Conservation (phyloP, 108 stramenopile species). For the Parietichytrium sp. region DNA sequence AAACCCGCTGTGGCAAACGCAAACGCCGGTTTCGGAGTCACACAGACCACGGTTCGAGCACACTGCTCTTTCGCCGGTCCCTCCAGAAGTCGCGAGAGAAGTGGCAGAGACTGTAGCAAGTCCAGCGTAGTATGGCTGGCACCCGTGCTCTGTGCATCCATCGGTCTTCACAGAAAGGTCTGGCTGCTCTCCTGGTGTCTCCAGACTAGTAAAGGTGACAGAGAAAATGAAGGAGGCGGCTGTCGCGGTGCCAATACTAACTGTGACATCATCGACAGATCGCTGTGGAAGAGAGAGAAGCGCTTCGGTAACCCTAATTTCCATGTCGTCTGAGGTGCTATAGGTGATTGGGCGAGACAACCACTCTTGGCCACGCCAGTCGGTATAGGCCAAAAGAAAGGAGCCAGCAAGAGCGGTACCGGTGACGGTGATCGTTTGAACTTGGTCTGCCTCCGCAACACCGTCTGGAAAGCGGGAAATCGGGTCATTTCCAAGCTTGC, state of each 20-base stretch:
- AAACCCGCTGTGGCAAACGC: slow-evolving; percentile 41
- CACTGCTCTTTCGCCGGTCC: slow-evolving; percentile 12
- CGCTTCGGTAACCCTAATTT: neutral
- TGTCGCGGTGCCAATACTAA: neutral
- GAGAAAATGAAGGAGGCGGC: neutral
- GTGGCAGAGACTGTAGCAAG: neutral
- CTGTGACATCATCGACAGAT: neutral
- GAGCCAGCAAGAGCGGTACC: neutral
- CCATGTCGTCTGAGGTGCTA: slow-evolving; percentile 40
- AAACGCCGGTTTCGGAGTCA: slow-evolving; percentile 31
- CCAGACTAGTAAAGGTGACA: neutral
- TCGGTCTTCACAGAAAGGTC: neutral
- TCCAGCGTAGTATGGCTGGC: neutral
- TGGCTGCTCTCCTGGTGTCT: slow-evolving; percentile 38
- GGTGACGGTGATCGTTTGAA: neutral
- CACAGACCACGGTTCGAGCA: slow-evolving; percentile 38
- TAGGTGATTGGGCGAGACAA: slow-evolving; percentile 36
- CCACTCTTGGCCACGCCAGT: slow-evolving; percentile 40
- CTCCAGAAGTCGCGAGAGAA: neutral
- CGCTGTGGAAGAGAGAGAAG: neutral
- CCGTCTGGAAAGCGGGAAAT: neutral
- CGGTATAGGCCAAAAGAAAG: neutral
- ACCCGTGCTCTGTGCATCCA: neutral
- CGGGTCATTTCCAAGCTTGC: slow-evolving; percentile 56
- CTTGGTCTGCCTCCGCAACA: slow-evolving; percentile 4